Base-by-base conservation (phyloP, 177 flowering plant species). In the Vitis hybrid region DNA sequence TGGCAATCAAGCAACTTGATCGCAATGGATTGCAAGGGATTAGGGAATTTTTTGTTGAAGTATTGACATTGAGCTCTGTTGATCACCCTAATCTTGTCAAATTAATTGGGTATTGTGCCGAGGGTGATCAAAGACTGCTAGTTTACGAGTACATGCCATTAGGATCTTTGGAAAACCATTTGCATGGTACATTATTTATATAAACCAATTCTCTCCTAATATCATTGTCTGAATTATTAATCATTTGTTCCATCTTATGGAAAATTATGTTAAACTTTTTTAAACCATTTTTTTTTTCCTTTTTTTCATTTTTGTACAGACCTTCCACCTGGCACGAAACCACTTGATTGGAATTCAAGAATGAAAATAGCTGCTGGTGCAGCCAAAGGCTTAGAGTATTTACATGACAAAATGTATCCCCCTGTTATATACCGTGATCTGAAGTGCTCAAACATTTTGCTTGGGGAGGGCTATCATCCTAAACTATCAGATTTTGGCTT, bases 71-170 rank as follows among this genome's bases (percentile, higher is more conserved):
- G 74, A 82, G 91, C 66, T 73, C 68, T 9, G 94, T 86, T 5
- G 86, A 92, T 39, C 93, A 92, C 67, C 82, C 88, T n/a, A 92
- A 90, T 78, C 92, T 90, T 76, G 96, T 88, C 10, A 89, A 91
- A 72, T 70, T 92, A 66, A 78, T 83, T 65, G 97, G 97, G 1
- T 92, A 75, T 77, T 90, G 93, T 77, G 87, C 85, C n/a, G 91
- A 90, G 71, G 93, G 88, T 70, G 85, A 74, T 51, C 92, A 89
- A 72, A 86, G 90, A 72, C 84, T 92, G 65, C 76, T 92, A 78
- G 93, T 90, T 22, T 92, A 92, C 48, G 97, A 92, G 75, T 90
- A 78, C 82, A 92, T 92, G 97, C 90, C 96, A 13, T 75, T 90
- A 55, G 94, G 93, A 64, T 92, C 96, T 55, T 67, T 92, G 75